phyloP scores from a whole-genome alignment of 352 stramenopile species.

The Phytophthora sp. region DNA sequence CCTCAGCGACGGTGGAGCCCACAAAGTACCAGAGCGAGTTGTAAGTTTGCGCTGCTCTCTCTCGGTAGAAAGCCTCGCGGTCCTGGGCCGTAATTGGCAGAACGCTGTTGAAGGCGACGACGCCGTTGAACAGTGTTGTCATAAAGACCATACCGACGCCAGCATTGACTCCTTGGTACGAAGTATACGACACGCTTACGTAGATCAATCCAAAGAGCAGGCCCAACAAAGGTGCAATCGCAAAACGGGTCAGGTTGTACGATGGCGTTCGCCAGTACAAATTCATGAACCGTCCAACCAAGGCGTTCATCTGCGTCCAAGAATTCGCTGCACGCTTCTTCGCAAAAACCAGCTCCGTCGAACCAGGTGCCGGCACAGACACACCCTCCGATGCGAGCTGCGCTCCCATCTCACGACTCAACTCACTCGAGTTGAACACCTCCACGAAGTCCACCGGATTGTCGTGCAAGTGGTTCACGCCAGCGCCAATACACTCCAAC shows the following conservation, averaged over 20 bases:
- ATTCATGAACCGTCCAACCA: constrained; percentile 43
- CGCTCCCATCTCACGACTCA: constrained; percentile 26
- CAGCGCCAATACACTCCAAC: constrained; percentile 79
- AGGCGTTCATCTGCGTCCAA: constrained; percentile 36
- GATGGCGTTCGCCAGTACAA: constrained; percentile 65
- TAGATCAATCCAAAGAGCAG: constrained; percentile 58
- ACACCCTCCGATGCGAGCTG: constrained; percentile 35
- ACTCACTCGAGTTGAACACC: constrained; percentile 31
- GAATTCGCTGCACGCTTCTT: constrained; percentile 40
- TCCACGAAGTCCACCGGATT: constrained; percentile 30
- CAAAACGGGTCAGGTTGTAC: constrained; percentile 83
- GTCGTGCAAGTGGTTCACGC: constrained; percentile 28
- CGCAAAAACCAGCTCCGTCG: constrained; percentile 32
- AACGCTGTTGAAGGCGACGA: constrained; percentile 80
- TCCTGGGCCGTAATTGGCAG: constrained; percentile 78
- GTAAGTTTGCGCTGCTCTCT: constrained; percentile 89
- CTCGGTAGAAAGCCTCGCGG: constrained; percentile 83
- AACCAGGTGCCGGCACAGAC: constrained; percentile 4
- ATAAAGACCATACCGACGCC: constrained; percentile 86
- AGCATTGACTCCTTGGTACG: constrained; percentile 56
- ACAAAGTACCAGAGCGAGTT: constrained; percentile 72
- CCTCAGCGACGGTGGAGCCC: constrained; percentile 74
- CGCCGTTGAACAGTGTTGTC: constrained; percentile 81
- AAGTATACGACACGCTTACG: constrained; percentile 43
- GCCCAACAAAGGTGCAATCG: constrained; percentile 39